Evolutionary conservation across 1,284 basidiomycete species (phyloP).

Genomic region (Puccinia polysora): DNA sequence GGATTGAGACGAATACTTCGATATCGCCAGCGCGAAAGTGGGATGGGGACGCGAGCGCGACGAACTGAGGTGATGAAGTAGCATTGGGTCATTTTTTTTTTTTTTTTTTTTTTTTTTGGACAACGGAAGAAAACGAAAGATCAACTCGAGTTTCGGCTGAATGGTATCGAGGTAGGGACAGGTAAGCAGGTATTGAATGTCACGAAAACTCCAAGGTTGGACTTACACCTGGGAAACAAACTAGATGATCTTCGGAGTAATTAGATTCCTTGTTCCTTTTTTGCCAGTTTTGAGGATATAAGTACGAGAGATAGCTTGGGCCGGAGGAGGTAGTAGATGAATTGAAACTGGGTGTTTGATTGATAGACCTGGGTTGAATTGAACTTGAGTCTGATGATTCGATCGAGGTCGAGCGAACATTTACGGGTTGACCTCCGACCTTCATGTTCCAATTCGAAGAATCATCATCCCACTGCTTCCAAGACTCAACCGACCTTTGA

Average conservation of each 20-base stretch:
- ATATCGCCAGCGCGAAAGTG: constrained; percentile 35
- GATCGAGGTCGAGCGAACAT: too few species aligned
- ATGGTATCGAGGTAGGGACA: too few species aligned
- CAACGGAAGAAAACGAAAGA: too few species aligned
- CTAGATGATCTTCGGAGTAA: constrained; percentile 32
- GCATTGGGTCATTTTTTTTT: background rate
- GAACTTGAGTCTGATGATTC: constrained; percentile 2
- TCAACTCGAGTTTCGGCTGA: too few species aligned
- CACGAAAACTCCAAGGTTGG: too few species aligned
- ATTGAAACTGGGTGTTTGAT: constrained; percentile 3
- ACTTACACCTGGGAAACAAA: constrained; percentile 40
- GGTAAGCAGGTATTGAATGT: too few species aligned
- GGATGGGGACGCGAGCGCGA: constrained; percentile 24
- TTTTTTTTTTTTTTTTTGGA: too few species aligned
- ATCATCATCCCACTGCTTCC: constrained; percentile 31
- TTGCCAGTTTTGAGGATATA: constrained; percentile 28
- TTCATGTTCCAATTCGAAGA: constrained; percentile 34
- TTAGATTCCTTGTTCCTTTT: constrained; percentile 10
- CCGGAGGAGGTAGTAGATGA: background rate
- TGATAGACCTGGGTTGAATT: background rate
- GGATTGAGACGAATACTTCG: constrained; percentile 29
- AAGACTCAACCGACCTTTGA: background rate
- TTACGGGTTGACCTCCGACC: constrained; percentile 16
- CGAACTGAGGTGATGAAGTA: background rate
- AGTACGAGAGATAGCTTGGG: constrained; percentile 19